phyloP scores from a whole-genome alignment of 352 stramenopile genomes.

The Phytophthora hibernalis region DNA sequence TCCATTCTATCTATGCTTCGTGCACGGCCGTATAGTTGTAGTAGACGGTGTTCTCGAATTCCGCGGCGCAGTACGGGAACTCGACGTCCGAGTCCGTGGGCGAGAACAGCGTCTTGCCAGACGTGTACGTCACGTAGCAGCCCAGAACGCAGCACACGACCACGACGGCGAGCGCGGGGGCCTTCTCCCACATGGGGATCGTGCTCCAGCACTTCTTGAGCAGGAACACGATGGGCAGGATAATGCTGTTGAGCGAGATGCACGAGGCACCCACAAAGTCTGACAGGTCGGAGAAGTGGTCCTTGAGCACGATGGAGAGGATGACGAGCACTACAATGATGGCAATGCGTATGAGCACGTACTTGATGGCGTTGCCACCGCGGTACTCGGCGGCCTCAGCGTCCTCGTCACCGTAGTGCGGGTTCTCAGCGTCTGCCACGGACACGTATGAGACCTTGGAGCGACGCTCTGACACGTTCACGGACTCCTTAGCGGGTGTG shows the following conservation, averaged over 20 bases:
- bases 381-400: slow-evolving; percentile 37
- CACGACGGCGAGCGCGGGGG: slow-evolving; percentile 7
- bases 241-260: slow-evolving; percentile 55
- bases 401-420: slow-evolving; percentile 27
- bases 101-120: slow-evolving; percentile 25
- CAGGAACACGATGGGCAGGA: slow-evolving; percentile 35
- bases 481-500: slow-evolving; percentile 24
- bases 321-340: slow-evolving; percentile 47
- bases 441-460: slow-evolving; percentile 35
- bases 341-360: slow-evolving; percentile 40
- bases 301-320: slow-evolving; percentile 47
- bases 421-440: slow-evolving; percentile 29
- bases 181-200: slow-evolving; percentile 16
- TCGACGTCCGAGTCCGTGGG: slow-evolving; percentile 26
- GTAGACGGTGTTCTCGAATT: slow-evolving; percentile 34
- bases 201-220: slow-evolving; percentile 35
- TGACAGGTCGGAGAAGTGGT: slow-evolving; percentile 50
- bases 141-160: slow-evolving; percentile 13
- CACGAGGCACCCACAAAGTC: slow-evolving; percentile 55
- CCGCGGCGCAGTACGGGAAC: slow-evolving; percentile 29
- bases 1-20: not conserved
- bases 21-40: slow-evolving; percentile 39
- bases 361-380: slow-evolving; percentile 43
- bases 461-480: slow-evolving; percentile 19
- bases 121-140: slow-evolving; percentile 33